A percentile compares a stretch with the other conserved stretches of the same genome.
phyloP scores from a whole-genome alignment of 1,139 yeast species.

The Yamadazyma jaroonii region DNA sequence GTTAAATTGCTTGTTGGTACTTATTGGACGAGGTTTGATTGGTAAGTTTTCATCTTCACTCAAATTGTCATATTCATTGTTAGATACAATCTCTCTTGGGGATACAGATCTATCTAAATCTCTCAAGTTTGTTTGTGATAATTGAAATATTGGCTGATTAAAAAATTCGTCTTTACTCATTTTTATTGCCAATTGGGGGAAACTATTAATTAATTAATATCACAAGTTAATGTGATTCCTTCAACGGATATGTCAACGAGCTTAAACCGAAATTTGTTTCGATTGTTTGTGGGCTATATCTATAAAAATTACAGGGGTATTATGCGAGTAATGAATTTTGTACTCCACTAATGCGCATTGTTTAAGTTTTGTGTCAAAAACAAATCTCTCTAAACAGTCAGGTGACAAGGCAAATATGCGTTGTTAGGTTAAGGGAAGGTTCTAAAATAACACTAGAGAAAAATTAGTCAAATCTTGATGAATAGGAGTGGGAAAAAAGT shows the following conservation, averaged over 20 bases:
- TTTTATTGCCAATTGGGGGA: background rate
- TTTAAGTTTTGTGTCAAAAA: background rate
- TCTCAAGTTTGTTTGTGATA: conserved; percentile 20
- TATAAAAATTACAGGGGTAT: conserved; percentile 1
- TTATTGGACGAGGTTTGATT: conserved; percentile 3
- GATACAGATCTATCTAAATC: conserved; percentile 31
- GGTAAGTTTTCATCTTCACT: conserved; percentile 2
- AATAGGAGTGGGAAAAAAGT: too few relatives aligned
- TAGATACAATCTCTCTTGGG: conserved; percentile 20
- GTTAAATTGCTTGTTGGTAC: conserved; percentile 7
- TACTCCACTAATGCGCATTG: conserved; percentile 1
- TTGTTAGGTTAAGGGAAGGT: too few relatives aligned
- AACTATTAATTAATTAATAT: too few relatives aligned
- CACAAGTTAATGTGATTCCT: too few relatives aligned
- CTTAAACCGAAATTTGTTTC: too few relatives aligned
- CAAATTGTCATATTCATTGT: conserved; percentile 2
- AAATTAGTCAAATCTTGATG: too few relatives aligned
- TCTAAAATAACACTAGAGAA: too few relatives aligned
- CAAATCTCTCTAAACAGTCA: too few relatives aligned
- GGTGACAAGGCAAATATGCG: too few relatives aligned
- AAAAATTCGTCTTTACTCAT: conserved; percentile 16
- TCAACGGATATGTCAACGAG: too few relatives aligned
- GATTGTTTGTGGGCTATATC: background rate
- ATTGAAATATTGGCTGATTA: conserved; percentile 24
- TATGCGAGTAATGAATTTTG: background rate